Evolutionary conservation across 2,329 filamentous ascomycete genomes (phyloP).

Genomic region (Colletotrichum filicis): DNA sequence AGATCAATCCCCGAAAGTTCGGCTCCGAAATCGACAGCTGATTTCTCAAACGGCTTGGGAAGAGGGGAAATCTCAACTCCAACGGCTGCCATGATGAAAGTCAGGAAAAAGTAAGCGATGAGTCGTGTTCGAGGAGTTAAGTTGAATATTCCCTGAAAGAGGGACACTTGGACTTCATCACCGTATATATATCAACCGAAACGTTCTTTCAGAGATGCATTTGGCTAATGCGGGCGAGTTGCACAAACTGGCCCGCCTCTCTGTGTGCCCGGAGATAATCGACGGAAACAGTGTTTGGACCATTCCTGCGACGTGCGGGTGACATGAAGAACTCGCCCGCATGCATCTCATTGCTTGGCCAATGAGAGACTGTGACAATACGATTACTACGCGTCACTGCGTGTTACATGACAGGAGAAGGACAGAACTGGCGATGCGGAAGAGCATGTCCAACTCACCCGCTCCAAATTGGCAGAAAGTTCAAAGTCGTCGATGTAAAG

Average conservation of each 20-base stretch:
- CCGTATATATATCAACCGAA: background rate
- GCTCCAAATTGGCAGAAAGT: background rate
- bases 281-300: background rate
- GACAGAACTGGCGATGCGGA: background rate
- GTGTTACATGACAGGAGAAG: background rate
- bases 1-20: background rate
- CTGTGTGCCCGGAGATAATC: background rate
- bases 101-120: background rate
- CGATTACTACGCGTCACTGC: background rate
- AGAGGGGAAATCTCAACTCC: background rate
- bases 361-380: background rate
- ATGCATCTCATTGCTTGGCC: background rate
- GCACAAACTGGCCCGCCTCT: background rate
- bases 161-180: background rate
- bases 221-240: background rate
- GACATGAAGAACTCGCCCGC: background rate
- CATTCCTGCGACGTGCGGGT: background rate
- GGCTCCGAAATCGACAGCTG: background rate
- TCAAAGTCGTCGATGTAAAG: background rate
- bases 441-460: background rate
- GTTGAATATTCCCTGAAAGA: background rate
- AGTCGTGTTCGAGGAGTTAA: background rate
- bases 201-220: background rate
- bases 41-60: background rate
- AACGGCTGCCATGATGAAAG: background rate